Evolutionary conservation across 2,329 filamentous ascomycete species (phyloP).

Genomic region (Atkinsonella hypoxylon): DNA sequence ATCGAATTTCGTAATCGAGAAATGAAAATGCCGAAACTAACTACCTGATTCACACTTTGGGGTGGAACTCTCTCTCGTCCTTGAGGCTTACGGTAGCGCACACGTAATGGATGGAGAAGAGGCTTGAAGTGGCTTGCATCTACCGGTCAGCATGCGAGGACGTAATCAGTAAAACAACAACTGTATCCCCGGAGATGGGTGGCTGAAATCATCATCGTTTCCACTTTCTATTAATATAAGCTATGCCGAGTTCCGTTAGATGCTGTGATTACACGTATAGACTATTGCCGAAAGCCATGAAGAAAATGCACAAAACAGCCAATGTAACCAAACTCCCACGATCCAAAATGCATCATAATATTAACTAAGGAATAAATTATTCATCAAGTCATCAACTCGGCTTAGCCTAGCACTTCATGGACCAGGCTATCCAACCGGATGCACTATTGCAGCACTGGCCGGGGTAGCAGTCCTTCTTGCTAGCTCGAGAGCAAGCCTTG

Average conservation of each 20-base stretch:
- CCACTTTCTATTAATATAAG: not conserved
- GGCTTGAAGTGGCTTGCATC: not conserved
- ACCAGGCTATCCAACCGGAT: conserved; percentile 3
- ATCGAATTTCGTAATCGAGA: too few species aligned
- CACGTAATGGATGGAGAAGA: not conserved
- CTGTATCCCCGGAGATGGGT: not conserved
- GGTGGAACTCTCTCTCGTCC: too few species aligned
- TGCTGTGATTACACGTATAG: not conserved
- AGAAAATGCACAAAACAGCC: not conserved
- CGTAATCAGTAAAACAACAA: not conserved
- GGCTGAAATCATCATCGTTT: too few species aligned
- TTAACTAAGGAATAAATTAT: not conserved
- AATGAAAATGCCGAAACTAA: too few species aligned
- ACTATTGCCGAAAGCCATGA: not conserved
- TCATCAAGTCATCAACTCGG: not conserved
- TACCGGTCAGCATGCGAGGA: not conserved
- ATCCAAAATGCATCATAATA: not conserved
- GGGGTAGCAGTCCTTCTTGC: not conserved
- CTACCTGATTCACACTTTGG: too few species aligned
- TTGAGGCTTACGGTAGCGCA: not conserved
- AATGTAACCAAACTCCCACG: not conserved
- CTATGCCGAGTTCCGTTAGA: not conserved
- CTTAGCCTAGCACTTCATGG: conserved; percentile 2
- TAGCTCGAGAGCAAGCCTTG: conserved; percentile 1
- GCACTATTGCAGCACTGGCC: not conserved